phyloP scores from a whole-genome alignment of 495 filamentous ascomycete genomes.

The Immersiella caudata region DNA sequence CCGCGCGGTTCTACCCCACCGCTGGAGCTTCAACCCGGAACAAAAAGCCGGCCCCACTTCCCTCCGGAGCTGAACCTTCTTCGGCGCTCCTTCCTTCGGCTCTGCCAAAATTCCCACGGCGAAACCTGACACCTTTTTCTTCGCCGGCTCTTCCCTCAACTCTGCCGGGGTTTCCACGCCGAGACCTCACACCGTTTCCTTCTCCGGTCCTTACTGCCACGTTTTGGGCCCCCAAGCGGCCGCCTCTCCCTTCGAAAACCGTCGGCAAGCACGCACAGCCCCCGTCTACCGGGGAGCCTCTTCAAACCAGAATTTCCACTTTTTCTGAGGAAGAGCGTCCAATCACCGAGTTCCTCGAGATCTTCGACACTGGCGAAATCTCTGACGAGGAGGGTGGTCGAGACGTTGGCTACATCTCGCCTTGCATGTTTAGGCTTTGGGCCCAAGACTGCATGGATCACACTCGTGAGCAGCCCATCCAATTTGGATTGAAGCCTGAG shows the following conservation, averaged over 20 bases:
- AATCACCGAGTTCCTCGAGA: background rate
- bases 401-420: background rate
- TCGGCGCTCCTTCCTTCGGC: background rate
- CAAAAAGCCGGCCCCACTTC: background rate
- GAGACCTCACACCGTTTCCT: background rate
- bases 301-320: no score
- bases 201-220: background rate
- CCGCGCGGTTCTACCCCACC: no score
- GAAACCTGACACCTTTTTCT: background rate
- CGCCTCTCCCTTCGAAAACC: no score
- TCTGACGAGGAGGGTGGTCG: constrained; percentile 7
- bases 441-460: background rate
- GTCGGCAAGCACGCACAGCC: no score
- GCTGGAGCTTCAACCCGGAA: no score
- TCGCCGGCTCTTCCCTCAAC: background rate
- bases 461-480: background rate
- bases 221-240: no score
- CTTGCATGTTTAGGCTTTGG: constrained; percentile 7
- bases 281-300: no score
- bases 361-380: constrained; percentile 4
- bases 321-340: background rate
- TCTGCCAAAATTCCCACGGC: background rate
- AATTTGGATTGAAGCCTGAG: background rate
- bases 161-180: background rate
- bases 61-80: background rate